These are phyloP conservation scores for Penicillium cataractarum DNA, from an alignment of 495 filamentous ascomycete genomes.

Conservation along the genomic window DNA sequence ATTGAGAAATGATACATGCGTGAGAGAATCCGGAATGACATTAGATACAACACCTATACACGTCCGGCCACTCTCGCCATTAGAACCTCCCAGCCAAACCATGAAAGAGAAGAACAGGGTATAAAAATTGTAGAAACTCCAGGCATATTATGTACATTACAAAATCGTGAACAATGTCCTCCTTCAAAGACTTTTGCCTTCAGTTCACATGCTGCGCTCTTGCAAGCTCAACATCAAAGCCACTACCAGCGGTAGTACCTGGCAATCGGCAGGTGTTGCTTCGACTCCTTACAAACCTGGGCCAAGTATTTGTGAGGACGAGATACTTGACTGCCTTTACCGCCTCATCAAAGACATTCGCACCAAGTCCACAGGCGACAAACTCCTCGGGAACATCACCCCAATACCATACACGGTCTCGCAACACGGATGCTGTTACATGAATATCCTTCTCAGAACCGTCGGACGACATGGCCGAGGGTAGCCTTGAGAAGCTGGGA, in stretches of 20 bases:
- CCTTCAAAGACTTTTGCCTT: background rate
- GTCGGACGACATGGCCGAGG: background rate
- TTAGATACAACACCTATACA: background rate
- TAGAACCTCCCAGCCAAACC: background rate
- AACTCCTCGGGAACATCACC: background rate
- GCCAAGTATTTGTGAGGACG: conserved; percentile 2
- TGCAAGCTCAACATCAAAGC: background rate
- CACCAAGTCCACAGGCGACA: background rate
- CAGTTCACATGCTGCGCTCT: background rate
- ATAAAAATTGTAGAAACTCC: background rate
- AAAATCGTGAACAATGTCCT: background rate
- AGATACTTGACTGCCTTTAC: conserved; percentile 1
- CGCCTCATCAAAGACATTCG: background rate
- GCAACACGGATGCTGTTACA: background rate
- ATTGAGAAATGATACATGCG: too few relatives aligned
- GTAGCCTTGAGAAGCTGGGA: background rate
- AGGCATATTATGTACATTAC: background rate
- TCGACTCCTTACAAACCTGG: background rate
- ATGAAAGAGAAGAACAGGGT: background rate
- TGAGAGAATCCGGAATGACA: too few relatives aligned
- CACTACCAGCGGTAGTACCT: background rate
- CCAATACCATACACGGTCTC: background rate
- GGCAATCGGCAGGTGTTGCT: background rate
- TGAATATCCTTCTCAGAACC: background rate
- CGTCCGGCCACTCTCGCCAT: background rate